Base-by-base conservation (phyloP, 2,329 filamentous ascomycete genomes). In the Alternaria sp. region DNA sequence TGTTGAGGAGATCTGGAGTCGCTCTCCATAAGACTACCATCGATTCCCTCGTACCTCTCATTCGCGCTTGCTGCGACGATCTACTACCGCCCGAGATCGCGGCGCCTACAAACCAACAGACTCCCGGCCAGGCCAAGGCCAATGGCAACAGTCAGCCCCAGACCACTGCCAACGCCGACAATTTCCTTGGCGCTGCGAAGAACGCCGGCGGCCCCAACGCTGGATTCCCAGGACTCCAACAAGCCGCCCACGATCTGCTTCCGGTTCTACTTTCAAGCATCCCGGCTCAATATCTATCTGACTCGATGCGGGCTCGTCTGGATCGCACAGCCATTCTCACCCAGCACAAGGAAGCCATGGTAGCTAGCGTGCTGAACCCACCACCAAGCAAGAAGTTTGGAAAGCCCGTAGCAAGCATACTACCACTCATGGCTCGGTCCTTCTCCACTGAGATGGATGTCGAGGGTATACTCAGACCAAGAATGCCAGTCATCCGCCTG, bases 301-400 rank as follows among this genome's bases (percentile, higher is more conserved):
- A 90, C 9, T 87, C 91, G 2, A 76, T 93, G 19, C 90, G 95
- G 56, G 87, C 89, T 11, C 88, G 93, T 52, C 85, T 97, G 66
- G 93, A 97, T 74, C 91, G 92, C 67, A 92, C 92, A 3, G 91
- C 93, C 19, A 90, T 97, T 59, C 81, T 97, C 21, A 87, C 85
- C 6, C 85, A 86, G 62, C 85, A 90, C 77, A 89, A 89, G 74
- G 84, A 89, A 30, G 90, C 91, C 45, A 92, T 97, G 86, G 75
- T 96, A 11, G 89, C 93, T 6, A 95, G 93, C 77, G 89, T 96
- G 12, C 83, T 97, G 62, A 93, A 96, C 78, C 92, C 93, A 1
- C 89, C 78, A 82, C 88, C 66, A 83, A 89, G 73, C 83, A 87
- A 73, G 85, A 89, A 75, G 87, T 90, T 45, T 84, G 88, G 67